Conservation (phyloP, 768 basidiomycete genomes). For the Tylopilus sp. region DNA sequence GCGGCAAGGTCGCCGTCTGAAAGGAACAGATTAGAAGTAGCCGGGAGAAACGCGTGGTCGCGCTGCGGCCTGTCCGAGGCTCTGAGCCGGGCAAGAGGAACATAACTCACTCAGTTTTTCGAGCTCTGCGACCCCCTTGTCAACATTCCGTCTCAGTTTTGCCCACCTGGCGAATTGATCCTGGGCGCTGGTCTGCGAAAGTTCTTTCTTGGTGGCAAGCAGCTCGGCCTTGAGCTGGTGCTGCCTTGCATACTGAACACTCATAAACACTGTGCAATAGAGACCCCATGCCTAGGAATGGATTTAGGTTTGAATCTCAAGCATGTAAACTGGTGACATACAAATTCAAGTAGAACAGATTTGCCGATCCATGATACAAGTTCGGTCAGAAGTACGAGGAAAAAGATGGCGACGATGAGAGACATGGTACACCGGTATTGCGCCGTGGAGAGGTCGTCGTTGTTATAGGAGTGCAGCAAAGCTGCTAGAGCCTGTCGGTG, state of each 20-base stretch:
- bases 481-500: background rate
- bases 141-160: slow-evolving; percentile 82
- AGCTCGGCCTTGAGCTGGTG: slow-evolving; percentile 76
- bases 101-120: slow-evolving; percentile 83
- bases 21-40: slow-evolving; percentile 1
- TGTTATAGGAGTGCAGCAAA: slow-evolving; percentile 4
- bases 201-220: slow-evolving; percentile 76
- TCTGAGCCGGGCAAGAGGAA: background rate
- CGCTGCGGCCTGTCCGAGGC: background rate
- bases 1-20: slow-evolving; percentile 66
- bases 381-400: slow-evolving; percentile 78
- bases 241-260: slow-evolving; percentile 54
- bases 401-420: slow-evolving; percentile 78
- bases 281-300: slow-evolving; percentile 62
- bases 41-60: background rate
- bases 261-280: slow-evolving; percentile 65
- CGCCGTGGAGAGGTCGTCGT: background rate
- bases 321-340: slow-evolving; percentile 38
- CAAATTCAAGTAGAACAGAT: slow-evolving; percentile 75
- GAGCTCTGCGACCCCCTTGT: slow-evolving; percentile 87
- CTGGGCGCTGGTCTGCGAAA: slow-evolving; percentile 87
- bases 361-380: slow-evolving; percentile 88
- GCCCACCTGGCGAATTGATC: slow-evolving; percentile 99
- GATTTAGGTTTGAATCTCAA: slow-evolving; percentile 3
- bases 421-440: slow-evolving; percentile 48